These are phyloP conservation scores for Lipomyces yamanashiensis DNA, from an alignment of 805 yeast species.

Conservation along the genomic window DNA sequence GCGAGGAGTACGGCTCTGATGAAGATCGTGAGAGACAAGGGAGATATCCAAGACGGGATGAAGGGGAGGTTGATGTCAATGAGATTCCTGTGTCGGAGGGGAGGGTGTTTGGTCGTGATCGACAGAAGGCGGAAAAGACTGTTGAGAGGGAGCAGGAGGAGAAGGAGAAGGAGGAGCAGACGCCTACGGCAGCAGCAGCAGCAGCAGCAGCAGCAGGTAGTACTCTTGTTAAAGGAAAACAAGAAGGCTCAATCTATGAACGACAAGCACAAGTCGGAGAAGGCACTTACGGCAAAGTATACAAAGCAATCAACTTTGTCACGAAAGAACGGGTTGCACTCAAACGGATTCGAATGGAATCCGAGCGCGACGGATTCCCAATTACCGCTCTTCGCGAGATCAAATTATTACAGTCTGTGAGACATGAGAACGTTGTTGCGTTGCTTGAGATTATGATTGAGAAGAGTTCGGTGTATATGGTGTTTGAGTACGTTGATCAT, in stretches of 20 bases:
- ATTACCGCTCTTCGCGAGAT: conserved; percentile 94
- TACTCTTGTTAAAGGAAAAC: background rate
- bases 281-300: conserved; percentile 97
- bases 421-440: conserved; percentile 81
- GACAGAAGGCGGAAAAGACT: no score
- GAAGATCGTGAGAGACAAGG: no score
- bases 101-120: no score
- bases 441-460: conserved; percentile 90
- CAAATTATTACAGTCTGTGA: conserved; percentile 76
- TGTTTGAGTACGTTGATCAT: conserved; percentile 91
- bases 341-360: conserved; percentile 79
- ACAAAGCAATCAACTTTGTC: conserved; percentile 74
- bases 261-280: conserved; percentile 93
- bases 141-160: no score
- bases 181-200: background rate
- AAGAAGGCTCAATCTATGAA: conserved; percentile 53
- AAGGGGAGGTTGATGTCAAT: no score
- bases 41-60: no score
- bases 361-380: conserved; percentile 94
- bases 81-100: no score
- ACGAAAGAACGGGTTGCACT: conserved; percentile 82
- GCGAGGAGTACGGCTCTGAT: no score
- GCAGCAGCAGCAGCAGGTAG: conserved; percentile 4
- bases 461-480: conserved; percentile 73
- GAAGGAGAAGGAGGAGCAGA: background rate